phyloP scores from a whole-genome alignment of 257 asterid genomes.

The Knoxia roxburghii region DNA sequence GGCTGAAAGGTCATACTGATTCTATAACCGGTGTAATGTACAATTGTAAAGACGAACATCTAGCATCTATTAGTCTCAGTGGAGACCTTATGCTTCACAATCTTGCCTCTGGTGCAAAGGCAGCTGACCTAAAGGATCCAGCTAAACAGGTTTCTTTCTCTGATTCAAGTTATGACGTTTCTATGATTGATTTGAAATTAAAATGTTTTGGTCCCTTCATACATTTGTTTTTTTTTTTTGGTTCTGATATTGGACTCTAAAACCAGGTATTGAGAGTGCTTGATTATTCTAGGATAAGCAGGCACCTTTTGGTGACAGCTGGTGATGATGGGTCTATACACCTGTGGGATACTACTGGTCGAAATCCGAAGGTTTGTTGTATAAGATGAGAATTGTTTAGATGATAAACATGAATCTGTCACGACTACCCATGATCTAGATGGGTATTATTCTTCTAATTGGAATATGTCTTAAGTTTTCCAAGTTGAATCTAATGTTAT shows the following conservation, averaged over 20 bases:
- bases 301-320: conserved; percentile 95
- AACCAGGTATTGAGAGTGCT: conserved; percentile 89
- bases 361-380: conserved; percentile 77
- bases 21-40: conserved; percentile 82
- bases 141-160: conserved; percentile 67
- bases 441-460: not conserved
- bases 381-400: conserved; percentile 12
- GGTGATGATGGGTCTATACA: conserved; percentile 99
- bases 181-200: conserved; percentile 12
- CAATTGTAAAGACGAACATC: conserved; percentile 97
- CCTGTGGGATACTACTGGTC: conserved; percentile 96
- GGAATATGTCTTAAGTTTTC: conserved; percentile 10
- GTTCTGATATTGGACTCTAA: conserved; percentile 28
- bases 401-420: conserved; percentile 12
- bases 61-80: conserved; percentile 92
- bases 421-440: not conserved
- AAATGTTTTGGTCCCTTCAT: conserved; percentile 17
- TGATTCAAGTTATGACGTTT: conserved; percentile 15
- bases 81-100: conserved; percentile 95
- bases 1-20: conserved; percentile 95
- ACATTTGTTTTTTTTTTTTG: conserved; percentile 6
- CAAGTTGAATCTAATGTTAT: conserved; percentile 7
- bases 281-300: conserved; percentile 89
- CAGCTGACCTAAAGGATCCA: conserved; percentile 94
- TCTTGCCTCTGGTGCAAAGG: conserved; percentile 91